Conservation (phyloP, 1,284 basidiomycete species). For the Papiliotrema flavescens region DNA sequence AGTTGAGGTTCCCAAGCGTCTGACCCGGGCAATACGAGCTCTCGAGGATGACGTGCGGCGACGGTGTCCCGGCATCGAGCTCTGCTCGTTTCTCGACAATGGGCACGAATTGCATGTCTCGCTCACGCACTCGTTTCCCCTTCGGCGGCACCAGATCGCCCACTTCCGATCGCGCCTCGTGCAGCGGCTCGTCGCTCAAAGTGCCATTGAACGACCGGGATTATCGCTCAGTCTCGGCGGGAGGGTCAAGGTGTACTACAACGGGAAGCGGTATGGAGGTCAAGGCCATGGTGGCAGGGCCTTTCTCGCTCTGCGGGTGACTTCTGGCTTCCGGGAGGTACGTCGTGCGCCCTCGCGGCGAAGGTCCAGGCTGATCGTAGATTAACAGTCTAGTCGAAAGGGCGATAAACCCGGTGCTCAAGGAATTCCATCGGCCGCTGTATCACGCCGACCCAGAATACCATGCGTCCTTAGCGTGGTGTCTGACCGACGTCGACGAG, state of each 20-base stretch:
- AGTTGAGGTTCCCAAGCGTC: conserved; percentile 12
- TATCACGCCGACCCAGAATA: conserved; percentile 45
- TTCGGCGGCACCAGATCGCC: conserved; percentile 35
- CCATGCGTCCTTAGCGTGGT: conserved; percentile 47
- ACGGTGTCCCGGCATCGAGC: neutral
- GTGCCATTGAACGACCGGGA: neutral
- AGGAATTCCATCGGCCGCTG: conserved; percentile 30
- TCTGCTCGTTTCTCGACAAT: conserved; percentile 1
- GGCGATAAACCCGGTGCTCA: conserved; percentile 31
- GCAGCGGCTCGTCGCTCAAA: neutral
- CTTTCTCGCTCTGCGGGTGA: conserved; percentile 43
- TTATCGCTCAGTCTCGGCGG: conserved; percentile 27
- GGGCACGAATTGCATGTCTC: conserved; percentile 39
- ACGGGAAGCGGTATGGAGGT: conserved; percentile 18
- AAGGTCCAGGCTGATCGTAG: conserved; percentile 10
- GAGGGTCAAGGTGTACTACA: conserved; percentile 28
- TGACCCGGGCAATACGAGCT: neutral
- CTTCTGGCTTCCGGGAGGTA: conserved; percentile 38
- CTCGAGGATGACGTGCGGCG: neutral
- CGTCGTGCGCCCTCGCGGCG: conserved; percentile 1
- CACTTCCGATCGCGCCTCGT: conserved; percentile 17
- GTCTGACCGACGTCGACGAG: conserved; percentile 11
- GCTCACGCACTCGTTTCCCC: conserved; percentile 43
- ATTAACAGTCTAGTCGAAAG: conserved; percentile 26
- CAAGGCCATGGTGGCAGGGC: conserved; percentile 35